Conservation (phyloP, 176 grass and related monocot species). For the Areca catechu region DNA sequence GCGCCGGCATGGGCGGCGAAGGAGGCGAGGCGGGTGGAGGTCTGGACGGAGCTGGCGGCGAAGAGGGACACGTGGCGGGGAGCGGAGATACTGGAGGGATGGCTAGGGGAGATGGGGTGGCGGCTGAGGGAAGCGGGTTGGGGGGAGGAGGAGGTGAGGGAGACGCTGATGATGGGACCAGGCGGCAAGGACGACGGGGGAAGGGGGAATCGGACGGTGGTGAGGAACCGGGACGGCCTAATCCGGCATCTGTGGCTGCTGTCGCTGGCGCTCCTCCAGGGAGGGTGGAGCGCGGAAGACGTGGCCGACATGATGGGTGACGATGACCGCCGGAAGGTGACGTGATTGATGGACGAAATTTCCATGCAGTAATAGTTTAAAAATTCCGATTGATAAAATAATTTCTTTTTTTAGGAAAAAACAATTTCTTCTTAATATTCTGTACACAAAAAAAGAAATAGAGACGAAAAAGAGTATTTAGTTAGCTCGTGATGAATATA, state of each 20-base stretch:
- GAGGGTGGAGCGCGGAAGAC: conserved; percentile 16
- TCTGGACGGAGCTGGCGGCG: conserved; percentile 19
- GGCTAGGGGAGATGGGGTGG: conserved; percentile 5
- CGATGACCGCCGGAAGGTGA: too few relatives aligned
- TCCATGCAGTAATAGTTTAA: too few relatives aligned
- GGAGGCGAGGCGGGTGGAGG: conserved; percentile 7
- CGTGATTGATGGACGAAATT: too few relatives aligned
- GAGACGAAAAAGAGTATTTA: too few relatives aligned
- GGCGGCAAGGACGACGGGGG: background rate
- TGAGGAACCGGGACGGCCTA: background rate
- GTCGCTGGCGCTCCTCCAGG: background rate
- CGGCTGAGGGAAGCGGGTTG: conserved; percentile 13
- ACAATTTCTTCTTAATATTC: too few relatives aligned
- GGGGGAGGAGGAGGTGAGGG: conserved; percentile 15
- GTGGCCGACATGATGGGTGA: conserved; percentile 5
- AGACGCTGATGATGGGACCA: background rate
- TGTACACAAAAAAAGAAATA: too few relatives aligned
- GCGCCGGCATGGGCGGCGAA: conserved; percentile 18
- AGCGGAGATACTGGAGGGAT: background rate
- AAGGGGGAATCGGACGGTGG: background rate
- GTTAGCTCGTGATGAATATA: too few relatives aligned
- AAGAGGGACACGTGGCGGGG: background rate
- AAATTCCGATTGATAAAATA: too few relatives aligned
- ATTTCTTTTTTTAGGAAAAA: too few relatives aligned
- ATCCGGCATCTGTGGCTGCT: conserved; percentile 2